Evolutionary conservation across 106 monocot species (phyloP), one percentile per base, ranked within the genome.

Genomic region (Triglochin maritima): DNA sequence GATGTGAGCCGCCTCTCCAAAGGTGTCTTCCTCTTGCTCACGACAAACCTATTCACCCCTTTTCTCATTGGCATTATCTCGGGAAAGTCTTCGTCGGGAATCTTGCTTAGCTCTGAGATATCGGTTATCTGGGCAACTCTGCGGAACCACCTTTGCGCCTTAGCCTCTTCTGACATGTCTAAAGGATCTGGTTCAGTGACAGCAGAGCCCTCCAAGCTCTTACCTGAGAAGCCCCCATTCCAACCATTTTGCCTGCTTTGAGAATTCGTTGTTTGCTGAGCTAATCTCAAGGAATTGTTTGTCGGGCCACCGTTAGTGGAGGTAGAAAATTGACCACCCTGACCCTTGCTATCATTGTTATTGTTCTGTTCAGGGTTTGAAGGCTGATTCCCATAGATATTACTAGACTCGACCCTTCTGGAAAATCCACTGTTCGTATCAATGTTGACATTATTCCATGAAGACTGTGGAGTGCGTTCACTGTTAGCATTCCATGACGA

Each of bases 101-200:
- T 99, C 62, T 88, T 81, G 59, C 80, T 85, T 4, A 92, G 84
- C 64, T 99, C 98, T 4, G 92, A 92, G 6, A 99, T 99, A 62
- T 99, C 91, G 56, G 89, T 99, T 44, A 99, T 92, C 77, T 89
- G 98, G 9, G 98, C 88, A 50, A 81, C 98, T 44, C 98, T 76
- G 3, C 86, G 79, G 61, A 99, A 99, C 98, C 98, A 92, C 73
- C 98, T 92, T 65, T 86, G 82, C 17, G 98, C 86, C 70, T 98
- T 98, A 44, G 98, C 98, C 74, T 98, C 98, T 80, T 98, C 98
- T 3, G 98, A 98, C 98, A 98, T 98, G 64, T 98, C 98, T 56
- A 92, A 44, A 55, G 98, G 92, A 73, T 98, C 88, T 50, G 86
- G 84, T 12, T 98, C 98, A 63, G 71, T 83, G 0, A 98, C 88